Conservation (phyloP, 2,329 filamentous ascomycete species). For the Xylaria sp. region DNA sequence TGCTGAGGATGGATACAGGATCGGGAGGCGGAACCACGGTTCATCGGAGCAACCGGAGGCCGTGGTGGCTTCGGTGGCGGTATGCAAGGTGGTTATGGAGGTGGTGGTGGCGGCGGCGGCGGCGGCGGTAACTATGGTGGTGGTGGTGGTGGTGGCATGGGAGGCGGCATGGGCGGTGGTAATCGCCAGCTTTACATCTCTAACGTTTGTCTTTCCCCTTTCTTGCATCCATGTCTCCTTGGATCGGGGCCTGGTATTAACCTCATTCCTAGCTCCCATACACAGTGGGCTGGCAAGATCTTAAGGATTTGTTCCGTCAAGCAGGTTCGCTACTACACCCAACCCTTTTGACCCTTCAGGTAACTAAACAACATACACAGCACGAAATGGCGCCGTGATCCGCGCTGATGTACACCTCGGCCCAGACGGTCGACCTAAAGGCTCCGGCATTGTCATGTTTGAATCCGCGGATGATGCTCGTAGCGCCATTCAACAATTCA, state of each 20-base stretch:
- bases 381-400: constrained; percentile 80
- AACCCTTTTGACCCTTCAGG: background rate
- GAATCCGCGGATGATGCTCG: constrained; percentile 94
- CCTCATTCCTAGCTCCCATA: constrained; percentile 79
- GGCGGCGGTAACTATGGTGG: constrained; percentile 56
- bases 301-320: constrained; percentile 98
- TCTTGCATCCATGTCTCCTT: constrained; percentile 41
- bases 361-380: constrained; percentile 48
- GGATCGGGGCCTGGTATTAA: constrained; percentile 43
- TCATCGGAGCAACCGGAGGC: constrained; percentile 77
- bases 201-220: constrained; percentile 82
- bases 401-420: constrained; percentile 95
- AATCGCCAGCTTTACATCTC: constrained; percentile 95
- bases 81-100: constrained; percentile 63
- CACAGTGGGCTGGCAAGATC: constrained; percentile 97
- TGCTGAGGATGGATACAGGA: constrained; percentile 67
- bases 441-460: constrained; percentile 96
- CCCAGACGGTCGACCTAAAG: constrained; percentile 92
- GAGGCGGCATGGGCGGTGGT: constrained; percentile 64
- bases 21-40: constrained; percentile 96
- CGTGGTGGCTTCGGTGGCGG: constrained; percentile 62
- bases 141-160: constrained; percentile 60
- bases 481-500: constrained; percentile 96
- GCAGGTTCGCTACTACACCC: constrained; percentile 74
- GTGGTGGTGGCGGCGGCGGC: constrained; percentile 63